phyloP scores from a whole-genome alignment of 2,329 filamentous ascomycete species.

The Xylaria sp. region DNA sequence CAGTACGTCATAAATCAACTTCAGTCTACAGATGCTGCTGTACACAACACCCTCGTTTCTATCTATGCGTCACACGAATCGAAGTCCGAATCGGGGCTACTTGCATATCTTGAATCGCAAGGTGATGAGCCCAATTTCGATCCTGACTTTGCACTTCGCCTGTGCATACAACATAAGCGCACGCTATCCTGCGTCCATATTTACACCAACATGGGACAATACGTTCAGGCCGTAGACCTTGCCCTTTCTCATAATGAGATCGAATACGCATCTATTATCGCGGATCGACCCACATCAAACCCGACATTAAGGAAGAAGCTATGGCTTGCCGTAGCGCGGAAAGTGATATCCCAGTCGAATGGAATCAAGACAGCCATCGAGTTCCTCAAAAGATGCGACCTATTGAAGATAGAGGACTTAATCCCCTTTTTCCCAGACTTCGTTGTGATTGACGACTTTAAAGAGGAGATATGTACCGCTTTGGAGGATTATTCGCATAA shows the following conservation, averaged over 20 bases:
- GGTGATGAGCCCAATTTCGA: slow-evolving; percentile 89
- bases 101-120: slow-evolving; percentile 91
- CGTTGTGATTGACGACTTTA: slow-evolving; percentile 98
- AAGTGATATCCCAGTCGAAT: slow-evolving; percentile 86
- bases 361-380: slow-evolving; percentile 95
- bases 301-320: slow-evolving; percentile 87
- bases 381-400: slow-evolving; percentile 89
- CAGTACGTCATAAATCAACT: slow-evolving; percentile 92
- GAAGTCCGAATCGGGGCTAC: slow-evolving; percentile 82
- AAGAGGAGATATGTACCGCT: slow-evolving; percentile 94
- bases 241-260: slow-evolving; percentile 90
- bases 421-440: slow-evolving; percentile 99
- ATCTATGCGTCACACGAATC: slow-evolving; percentile 91
- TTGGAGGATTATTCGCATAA: slow-evolving; percentile 92
- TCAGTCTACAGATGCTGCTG: slow-evolving; percentile 80
- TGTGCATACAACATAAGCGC: slow-evolving; percentile 94
- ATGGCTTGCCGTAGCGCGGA: slow-evolving; percentile 94
- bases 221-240: slow-evolving; percentile 90
- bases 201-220: slow-evolving; percentile 96
- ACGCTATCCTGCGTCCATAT: slow-evolving; percentile 97
- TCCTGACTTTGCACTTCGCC: slow-evolving; percentile 91
- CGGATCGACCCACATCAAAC: slow-evolving; percentile 83
- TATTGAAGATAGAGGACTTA: slow-evolving; percentile 93
- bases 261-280: slow-evolving; percentile 88
- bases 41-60: slow-evolving; percentile 96